A percentile compares a stretch with the other conserved stretches of the same genome.
Evolutionary conservation across 1,284 basidiomycete species (phyloP).

Genomic region (Lentinula novae-zelandiae): DNA sequence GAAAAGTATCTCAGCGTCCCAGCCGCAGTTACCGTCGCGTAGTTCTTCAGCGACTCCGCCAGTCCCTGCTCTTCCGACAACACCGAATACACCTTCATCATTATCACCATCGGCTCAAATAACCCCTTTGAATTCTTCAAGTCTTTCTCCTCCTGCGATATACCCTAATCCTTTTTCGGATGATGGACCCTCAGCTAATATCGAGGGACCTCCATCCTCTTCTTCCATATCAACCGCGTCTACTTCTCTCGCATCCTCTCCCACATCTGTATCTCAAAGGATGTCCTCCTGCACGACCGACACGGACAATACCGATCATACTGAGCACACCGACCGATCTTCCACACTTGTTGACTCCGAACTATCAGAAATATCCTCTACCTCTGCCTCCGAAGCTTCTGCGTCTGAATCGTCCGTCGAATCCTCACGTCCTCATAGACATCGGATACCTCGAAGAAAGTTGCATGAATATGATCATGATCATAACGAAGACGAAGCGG

Average conservation of each 20-base stretch:
- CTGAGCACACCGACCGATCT: neutral
- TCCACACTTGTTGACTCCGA: slow-evolving; percentile 1
- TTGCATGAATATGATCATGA: neutral
- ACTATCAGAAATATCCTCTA: neutral
- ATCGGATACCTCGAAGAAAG: neutral
- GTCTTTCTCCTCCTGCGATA: neutral
- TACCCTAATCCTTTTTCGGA: neutral
- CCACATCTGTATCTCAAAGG: neutral
- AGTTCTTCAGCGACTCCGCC: neutral
- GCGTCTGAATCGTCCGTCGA: neutral
- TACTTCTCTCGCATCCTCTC: neutral
- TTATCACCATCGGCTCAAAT: slow-evolving; percentile 16
- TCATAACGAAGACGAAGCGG: slow-evolving; percentile 31
- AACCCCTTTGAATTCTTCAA: neutral
- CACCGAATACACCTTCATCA: slow-evolving; percentile 3
- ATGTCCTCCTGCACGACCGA: neutral
- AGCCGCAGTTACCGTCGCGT: slow-evolving; percentile 1
- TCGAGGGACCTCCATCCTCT: neutral
- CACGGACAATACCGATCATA: neutral
- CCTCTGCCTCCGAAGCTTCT: neutral
- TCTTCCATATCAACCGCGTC: neutral
- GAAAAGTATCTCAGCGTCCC: slow-evolving; percentile 9
- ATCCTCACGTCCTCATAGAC: slow-evolving; percentile 1
- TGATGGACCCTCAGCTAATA: neutral
- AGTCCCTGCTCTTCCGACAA: slow-evolving; percentile 11